phyloP scores from a whole-genome alignment of 2,329 filamentous ascomycete genomes.

The Epicoccum sorghinum region DNA sequence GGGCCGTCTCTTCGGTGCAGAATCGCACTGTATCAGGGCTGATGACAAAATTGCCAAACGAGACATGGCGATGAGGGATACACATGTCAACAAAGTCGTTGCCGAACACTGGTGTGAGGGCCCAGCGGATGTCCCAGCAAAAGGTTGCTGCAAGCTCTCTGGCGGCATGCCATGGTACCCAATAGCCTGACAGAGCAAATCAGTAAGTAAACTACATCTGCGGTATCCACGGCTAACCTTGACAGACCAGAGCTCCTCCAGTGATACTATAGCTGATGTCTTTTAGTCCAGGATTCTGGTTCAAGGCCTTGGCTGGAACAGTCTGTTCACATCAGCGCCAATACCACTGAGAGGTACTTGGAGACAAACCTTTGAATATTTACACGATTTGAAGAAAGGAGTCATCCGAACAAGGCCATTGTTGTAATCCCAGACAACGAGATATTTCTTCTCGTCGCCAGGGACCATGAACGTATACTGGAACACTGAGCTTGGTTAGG shows the following conservation, averaged over 20 bases:
- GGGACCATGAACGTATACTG: slow-evolving; percentile 81
- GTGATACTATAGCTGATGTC: slow-evolving; percentile 96
- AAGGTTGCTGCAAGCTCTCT: slow-evolving; percentile 88
- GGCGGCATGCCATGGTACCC: slow-evolving; percentile 91
- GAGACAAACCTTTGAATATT: slow-evolving; percentile 77
- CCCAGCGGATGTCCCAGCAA: slow-evolving; percentile 82
- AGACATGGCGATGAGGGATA: slow-evolving; percentile 65
- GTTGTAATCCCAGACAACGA: slow-evolving; percentile 97
- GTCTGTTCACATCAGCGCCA: slow-evolving; percentile 64
- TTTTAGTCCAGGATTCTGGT: slow-evolving; percentile 75
- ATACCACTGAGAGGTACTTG: background rate
- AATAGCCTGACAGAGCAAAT: slow-evolving; percentile 71
- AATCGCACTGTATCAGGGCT: slow-evolving; percentile 45
- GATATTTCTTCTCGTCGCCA: slow-evolving; percentile 67
- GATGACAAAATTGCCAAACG: slow-evolving; percentile 61
- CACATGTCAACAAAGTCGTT: slow-evolving; percentile 78
- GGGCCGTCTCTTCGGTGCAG: slow-evolving; percentile 46
- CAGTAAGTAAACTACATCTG: background rate
- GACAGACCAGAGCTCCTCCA: slow-evolving; percentile 84
- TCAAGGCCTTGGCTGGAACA: slow-evolving; percentile 78
- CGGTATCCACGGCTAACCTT: slow-evolving; percentile 54
- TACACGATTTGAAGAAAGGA: slow-evolving; percentile 89
- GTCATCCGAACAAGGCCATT: slow-evolving; percentile 92
- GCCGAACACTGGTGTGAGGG: slow-evolving; percentile 89
- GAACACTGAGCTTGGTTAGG: slow-evolving; percentile 65